Evolutionary conservation across 306 rosid genomes (phyloP).

Genomic region (Vigna trinervia): DNA sequence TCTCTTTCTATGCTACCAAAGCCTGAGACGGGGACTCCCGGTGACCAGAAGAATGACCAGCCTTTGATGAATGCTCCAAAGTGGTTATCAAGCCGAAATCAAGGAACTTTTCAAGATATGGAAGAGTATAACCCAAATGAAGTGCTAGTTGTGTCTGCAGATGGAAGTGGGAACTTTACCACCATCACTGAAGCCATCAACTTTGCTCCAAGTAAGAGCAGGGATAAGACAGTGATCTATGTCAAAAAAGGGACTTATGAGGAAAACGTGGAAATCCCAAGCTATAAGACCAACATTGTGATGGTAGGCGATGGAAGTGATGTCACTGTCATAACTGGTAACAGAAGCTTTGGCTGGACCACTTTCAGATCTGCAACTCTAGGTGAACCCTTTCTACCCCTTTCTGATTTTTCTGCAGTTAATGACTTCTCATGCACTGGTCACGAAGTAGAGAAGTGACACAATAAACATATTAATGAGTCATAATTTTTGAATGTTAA

Average conservation of each 20-base stretch:
- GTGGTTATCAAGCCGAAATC: slow-evolving; percentile 47
- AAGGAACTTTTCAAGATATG: not conserved
- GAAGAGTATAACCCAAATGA: slow-evolving; percentile 51
- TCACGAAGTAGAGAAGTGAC: not conserved
- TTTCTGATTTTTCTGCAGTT: not conserved
- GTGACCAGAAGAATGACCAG: slow-evolving; percentile 22
- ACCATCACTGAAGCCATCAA: slow-evolving; percentile 64
- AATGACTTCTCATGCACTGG: not conserved
- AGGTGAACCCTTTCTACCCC: slow-evolving; percentile 46
- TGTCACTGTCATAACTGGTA: slow-evolving; percentile 66
- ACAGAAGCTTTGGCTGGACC: slow-evolving; percentile 66
- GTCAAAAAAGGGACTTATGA: slow-evolving; percentile 64
- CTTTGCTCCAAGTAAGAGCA: slow-evolving; percentile 75
- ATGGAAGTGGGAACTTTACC: slow-evolving; percentile 73
- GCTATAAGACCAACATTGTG: slow-evolving; percentile 65
- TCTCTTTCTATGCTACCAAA: slow-evolving; percentile 69
- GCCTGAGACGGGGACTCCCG: not conserved
- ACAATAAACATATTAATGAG: not conserved
- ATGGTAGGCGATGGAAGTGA: slow-evolving; percentile 79
- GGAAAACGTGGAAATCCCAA: slow-evolving; percentile 78
- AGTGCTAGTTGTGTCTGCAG: slow-evolving; percentile 65
- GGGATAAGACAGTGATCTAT: slow-evolving; percentile 57
- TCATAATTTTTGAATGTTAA: not conserved
- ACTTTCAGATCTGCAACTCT: slow-evolving; percentile 83
- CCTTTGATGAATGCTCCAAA: slow-evolving; percentile 42